Evolutionary conservation across 176 grass and related monocot species (phyloP), one percentile per base, ranked within the genome.

Genomic region (Melocanna baccifera): DNA sequence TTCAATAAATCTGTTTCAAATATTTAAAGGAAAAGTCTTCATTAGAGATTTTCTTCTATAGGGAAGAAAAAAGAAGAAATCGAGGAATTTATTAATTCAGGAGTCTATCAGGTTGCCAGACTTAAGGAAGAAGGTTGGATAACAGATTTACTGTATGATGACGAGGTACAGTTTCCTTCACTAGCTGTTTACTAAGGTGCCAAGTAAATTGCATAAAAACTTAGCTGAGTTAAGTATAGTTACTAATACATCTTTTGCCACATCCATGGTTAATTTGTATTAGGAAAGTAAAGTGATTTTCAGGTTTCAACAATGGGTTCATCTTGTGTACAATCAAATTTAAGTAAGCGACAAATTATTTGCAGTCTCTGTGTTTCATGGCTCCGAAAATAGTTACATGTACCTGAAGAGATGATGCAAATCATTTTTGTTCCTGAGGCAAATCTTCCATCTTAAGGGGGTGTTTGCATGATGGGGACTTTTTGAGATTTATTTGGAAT

Each of bases 101-200:
- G 96, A 84, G 93, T 99, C 89, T 99, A 92, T 87, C 89, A 96
- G 91, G 93, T 96, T 81, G 81, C 90, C 64, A 99, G 84, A 80
- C 91, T 99, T 87, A 99, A 96, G 92, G 84, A 94, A 87, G 91
- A 94, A 96, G 91, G 93, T 84, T 96, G 96, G 96, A 87, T 99
- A 80, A 99, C 96, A 66, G 87, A 99, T 84, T 76, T 96, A 89
- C 28, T 94, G 81, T 99, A 99, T 89, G 96, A 99, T 37, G 96
- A 99, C 9, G 93, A 99, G 96, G 96, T 99, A 87, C 42, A 73
- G 51, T 25, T 88, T 90, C 55, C 75, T 85, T 71, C 41, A 71
- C 73, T 36, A 69, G 76, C 64, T 48, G 34, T 75, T 85, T 68
- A 83, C 34, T 71, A 70, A 61, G 41, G 58, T 78, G 22, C 11